phyloP scores from a whole-genome alignment of 2,329 filamentous ascomycete genomes.

The Trichoderma pleuroti region DNA sequence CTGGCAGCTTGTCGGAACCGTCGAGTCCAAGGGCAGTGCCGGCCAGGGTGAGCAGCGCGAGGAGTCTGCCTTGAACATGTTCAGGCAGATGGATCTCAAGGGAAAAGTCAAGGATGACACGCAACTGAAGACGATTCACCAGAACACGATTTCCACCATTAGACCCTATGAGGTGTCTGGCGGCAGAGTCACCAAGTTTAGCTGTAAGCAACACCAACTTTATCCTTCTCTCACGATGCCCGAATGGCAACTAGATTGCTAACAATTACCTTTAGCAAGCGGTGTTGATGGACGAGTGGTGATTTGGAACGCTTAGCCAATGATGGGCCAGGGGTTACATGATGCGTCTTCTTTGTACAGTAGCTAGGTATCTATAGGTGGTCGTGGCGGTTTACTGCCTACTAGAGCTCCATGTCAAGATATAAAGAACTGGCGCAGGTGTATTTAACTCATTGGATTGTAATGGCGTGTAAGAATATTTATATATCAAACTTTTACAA shows the following conservation, averaged over 20 bases:
- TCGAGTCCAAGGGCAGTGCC: slow-evolving; percentile 69
- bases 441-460: slow-evolving; percentile 13
- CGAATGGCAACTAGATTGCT: slow-evolving; percentile 24
- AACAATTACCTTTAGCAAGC: slow-evolving; percentile 53
- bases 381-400: neutral
- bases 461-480: slow-evolving; percentile 1
- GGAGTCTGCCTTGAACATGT: slow-evolving; percentile 96
- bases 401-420: neutral
- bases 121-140: slow-evolving; percentile 90
- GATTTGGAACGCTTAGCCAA: slow-evolving; percentile 58
- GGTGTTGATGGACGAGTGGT: slow-evolving; percentile 81
- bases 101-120: slow-evolving; percentile 90
- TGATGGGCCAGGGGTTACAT: neutral
- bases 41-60: slow-evolving; percentile 65
- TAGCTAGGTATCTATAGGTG: neutral
- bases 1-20: slow-evolving; percentile 78
- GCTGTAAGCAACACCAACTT: slow-evolving; percentile 60
- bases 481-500: slow-evolving; percentile 13
- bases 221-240: neutral
- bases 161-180: slow-evolving; percentile 68
- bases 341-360: neutral
- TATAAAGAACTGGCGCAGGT: neutral
- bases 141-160: slow-evolving; percentile 90
- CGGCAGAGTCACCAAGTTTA: slow-evolving; percentile 71
- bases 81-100: slow-evolving; percentile 97